A percentile compares a stretch with the other conserved stretches of the same genome.
phyloP scores from a whole-genome alignment of 306 rosid species.

The Quercus aquifolioides region DNA sequence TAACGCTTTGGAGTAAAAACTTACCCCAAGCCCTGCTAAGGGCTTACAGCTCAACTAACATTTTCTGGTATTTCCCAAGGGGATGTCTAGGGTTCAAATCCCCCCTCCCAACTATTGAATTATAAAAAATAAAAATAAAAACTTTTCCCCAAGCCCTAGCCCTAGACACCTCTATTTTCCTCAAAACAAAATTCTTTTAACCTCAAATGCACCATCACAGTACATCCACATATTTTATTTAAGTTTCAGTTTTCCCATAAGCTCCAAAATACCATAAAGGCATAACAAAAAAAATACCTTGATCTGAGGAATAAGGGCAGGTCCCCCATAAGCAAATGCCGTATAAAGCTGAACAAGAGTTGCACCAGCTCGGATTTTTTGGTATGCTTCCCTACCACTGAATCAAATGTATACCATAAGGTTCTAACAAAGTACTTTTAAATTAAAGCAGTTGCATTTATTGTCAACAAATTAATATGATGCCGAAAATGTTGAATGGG shows the following conservation, averaged over 20 bases:
- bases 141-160: background rate
- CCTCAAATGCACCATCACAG: constrained; percentile 2
- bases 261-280: constrained; percentile 6
- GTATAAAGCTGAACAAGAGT: constrained; percentile 94
- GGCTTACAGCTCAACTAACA: too few species aligned
- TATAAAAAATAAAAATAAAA: too few species aligned
- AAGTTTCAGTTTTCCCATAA: background rate
- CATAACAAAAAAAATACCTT: constrained; percentile 53
- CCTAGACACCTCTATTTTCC: background rate
- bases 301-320: constrained; percentile 92
- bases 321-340: constrained; percentile 91
- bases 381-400: constrained; percentile 95
- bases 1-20: background rate
- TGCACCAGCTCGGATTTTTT: constrained; percentile 88
- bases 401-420: constrained; percentile 21
- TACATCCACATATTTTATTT: constrained; percentile 2
- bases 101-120: too few species aligned
- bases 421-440: constrained; percentile 13
- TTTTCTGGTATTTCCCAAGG: too few species aligned
- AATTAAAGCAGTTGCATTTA: background rate
- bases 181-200: too few species aligned
- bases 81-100: too few species aligned
- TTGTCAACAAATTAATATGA: background rate
- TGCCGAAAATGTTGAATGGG: background rate
- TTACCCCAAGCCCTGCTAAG: too few species aligned